Conservation (phyloP, 2,329 filamentous ascomycete species). For the Clonostachys rhizophaga region DNA sequence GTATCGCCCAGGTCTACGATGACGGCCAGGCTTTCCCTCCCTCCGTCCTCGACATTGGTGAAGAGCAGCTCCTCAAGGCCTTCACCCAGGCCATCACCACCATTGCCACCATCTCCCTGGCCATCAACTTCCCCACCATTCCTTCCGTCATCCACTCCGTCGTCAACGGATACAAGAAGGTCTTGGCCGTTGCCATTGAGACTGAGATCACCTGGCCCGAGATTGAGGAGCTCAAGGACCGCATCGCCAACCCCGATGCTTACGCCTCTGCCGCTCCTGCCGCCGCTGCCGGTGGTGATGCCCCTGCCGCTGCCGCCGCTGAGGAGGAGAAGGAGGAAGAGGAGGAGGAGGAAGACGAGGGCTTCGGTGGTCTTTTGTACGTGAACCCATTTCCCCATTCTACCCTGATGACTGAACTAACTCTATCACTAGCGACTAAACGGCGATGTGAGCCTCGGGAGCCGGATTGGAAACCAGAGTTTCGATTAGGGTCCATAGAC, state of each 20-base stretch:
- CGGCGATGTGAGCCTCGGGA: slow-evolving; percentile 27
- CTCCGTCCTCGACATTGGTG: slow-evolving; percentile 85
- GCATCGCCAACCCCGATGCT: slow-evolving; percentile 96
- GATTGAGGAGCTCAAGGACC: slow-evolving; percentile 98
- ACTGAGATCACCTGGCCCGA: slow-evolving; percentile 93
- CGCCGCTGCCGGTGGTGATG: slow-evolving; percentile 50
- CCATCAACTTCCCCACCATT: slow-evolving; percentile 90
- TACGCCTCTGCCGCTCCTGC: slow-evolving; percentile 81
- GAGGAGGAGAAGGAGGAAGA: slow-evolving; percentile 64
- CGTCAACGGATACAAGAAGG: slow-evolving; percentile 98
- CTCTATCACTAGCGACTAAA: slow-evolving; percentile 45
- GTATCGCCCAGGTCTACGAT: slow-evolving; percentile 94
- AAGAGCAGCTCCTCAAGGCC: slow-evolving; percentile 85
- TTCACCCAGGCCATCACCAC: slow-evolving; percentile 79
- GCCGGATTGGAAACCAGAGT: slow-evolving; percentile 32
- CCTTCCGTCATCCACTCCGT: slow-evolving; percentile 95
- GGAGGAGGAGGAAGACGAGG: slow-evolving; percentile 58
- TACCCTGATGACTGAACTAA: slow-evolving; percentile 24
- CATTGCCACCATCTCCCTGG: slow-evolving; percentile 88
- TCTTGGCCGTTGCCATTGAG: slow-evolving; percentile 81
- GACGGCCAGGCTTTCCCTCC: slow-evolving; percentile 88
- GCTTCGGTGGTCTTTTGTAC: slow-evolving; percentile 71
- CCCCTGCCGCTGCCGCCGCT: slow-evolving; percentile 49
- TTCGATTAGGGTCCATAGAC: slow-evolving; percentile 38
- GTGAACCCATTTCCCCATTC: slow-evolving; percentile 13